Conservation (phyloP, 306 rosid species). For the Geum urbanum region DNA sequence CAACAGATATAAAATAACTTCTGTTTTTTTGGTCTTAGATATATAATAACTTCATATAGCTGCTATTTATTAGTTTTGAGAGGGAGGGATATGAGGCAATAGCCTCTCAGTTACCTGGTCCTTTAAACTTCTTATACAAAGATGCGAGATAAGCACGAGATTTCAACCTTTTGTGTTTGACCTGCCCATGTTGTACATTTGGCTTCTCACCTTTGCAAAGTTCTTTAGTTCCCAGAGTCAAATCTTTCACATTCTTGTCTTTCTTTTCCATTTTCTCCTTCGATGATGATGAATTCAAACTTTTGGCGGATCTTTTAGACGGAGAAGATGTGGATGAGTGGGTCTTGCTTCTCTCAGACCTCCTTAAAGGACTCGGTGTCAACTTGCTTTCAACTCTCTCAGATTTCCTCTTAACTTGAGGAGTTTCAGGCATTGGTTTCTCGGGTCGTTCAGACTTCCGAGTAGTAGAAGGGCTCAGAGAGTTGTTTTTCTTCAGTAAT, state of each 20-base stretch:
- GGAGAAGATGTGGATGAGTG: constrained; percentile 37
- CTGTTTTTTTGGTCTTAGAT: constrained; percentile 1
- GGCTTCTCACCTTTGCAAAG: constrained; percentile 29
- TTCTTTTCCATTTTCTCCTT: constrained; percentile 36
- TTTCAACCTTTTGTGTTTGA: constrained; percentile 34
- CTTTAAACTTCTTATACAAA: constrained; percentile 32
- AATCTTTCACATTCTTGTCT: constrained; percentile 46
- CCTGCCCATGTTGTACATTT: constrained; percentile 20
- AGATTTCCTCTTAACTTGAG: constrained; percentile 31
- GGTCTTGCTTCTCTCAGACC: constrained; percentile 48
- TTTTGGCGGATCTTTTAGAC: constrained; percentile 36
- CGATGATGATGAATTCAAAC: constrained; percentile 34
- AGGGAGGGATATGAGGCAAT: neutral
- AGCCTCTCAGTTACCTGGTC: constrained; percentile 27
- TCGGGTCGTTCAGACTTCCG: constrained; percentile 43
- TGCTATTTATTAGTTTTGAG: neutral
- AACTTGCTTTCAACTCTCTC: constrained; percentile 38
- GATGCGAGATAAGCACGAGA: constrained; percentile 41
- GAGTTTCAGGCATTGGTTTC: constrained; percentile 29
- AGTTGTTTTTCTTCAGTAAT: constrained; percentile 30
- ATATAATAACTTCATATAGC: neutral
- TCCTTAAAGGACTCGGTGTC: constrained; percentile 49
- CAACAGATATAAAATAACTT: constrained; percentile 6
- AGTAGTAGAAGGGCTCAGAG: constrained; percentile 32
- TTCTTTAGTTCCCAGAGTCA: constrained; percentile 42